phyloP scores from a whole-genome alignment of 108 stramenopile species.

The Pseudonitzschia delicatissima region DNA sequence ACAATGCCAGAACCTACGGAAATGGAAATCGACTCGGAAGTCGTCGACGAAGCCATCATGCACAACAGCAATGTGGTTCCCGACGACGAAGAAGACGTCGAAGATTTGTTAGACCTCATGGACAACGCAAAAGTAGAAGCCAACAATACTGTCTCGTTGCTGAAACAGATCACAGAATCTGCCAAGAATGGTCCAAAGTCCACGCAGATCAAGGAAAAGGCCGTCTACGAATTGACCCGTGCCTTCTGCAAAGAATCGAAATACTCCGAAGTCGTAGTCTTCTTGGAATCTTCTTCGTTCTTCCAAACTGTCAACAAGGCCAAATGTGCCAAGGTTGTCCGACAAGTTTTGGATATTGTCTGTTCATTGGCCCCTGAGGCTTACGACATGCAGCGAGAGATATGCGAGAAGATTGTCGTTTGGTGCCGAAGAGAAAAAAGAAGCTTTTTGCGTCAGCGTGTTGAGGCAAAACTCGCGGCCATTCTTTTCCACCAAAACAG shows the following conservation, averaged over 20 bases:
- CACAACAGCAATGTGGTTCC: slow-evolving; percentile 33
- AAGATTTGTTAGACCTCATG: slow-evolving; percentile 45
- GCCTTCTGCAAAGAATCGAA: slow-evolving; percentile 69
- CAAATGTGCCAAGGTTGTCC: slow-evolving; percentile 96
- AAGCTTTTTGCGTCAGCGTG: slow-evolving; percentile 95
- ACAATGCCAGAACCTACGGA: slow-evolving; percentile 17
- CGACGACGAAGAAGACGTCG: slow-evolving; percentile 58
- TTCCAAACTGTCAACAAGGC: slow-evolving; percentile 94
- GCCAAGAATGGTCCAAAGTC: slow-evolving; percentile 68
- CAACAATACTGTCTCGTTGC: slow-evolving; percentile 42
- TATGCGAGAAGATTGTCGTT: slow-evolving; percentile 83
- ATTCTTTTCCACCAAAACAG: slow-evolving; percentile 81
- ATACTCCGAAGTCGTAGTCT: slow-evolving; percentile 78
- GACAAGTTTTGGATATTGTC: slow-evolving; percentile 94
- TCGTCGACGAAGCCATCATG: slow-evolving; percentile 26
- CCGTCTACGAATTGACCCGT: slow-evolving; percentile 87
- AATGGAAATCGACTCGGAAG: slow-evolving; percentile 35
- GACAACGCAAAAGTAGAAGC: slow-evolving; percentile 44
- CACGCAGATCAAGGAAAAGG: slow-evolving; percentile 85
- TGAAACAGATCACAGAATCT: slow-evolving; percentile 57
- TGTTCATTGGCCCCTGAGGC: slow-evolving; percentile 80
- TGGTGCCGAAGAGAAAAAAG: slow-evolving; percentile 96
- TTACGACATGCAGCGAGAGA: slow-evolving; percentile 79
- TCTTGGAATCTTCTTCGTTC: slow-evolving; percentile 78
- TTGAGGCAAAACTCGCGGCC: slow-evolving; percentile 90